Evolutionary conservation across 805 yeast genomes (phyloP), one percentile per base, ranked within the genome.

Genomic region (Pichia scutulata): DNA sequence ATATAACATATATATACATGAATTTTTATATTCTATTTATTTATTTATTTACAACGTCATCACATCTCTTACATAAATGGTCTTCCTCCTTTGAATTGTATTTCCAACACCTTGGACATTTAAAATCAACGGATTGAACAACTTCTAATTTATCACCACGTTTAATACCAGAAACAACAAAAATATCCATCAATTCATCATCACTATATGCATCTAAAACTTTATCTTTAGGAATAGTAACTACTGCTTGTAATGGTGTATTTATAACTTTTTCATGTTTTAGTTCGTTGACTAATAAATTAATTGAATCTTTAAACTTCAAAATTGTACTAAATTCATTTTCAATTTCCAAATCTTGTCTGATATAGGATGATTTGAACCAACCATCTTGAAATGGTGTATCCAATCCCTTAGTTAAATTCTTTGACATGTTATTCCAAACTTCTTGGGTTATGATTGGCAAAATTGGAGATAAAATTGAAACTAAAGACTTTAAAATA

Each of bases 41-140:
- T 30, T 30, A 33, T 33, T 33, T 33, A 33, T 33, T 33, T 19
- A 70, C 60, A 30, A 75, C 81, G 1, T 57, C 55, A 13, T 67
- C 65, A 68, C 98, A 92, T 57, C 93, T 76, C 1, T 48, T 41
- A 65, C 99, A 92, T 26, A 89, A 68, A 1, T 64, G 65, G 12
- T 79, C 79, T 36, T 74, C 80, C 0, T 54, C 57, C 0, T 60
- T 65, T 0, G 95, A 71, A 8, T 77, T 78, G 61, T 69, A 81
- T 60, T 87, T 87, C 99, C 99, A 93, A 68, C 99, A 93, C 63
- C 99, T 77, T 7, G 96, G 96, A 64, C 99, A 93, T 60, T 89
- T 89, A 47, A 69, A 68, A 2, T 70, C 60, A 0, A 63, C 51
- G 42, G 67, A 65, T 18, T 70, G 68, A 46, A 44, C 52, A 26